Conservation (phyloP, 106 monocot species). For the Cymbidium sinense region DNA sequence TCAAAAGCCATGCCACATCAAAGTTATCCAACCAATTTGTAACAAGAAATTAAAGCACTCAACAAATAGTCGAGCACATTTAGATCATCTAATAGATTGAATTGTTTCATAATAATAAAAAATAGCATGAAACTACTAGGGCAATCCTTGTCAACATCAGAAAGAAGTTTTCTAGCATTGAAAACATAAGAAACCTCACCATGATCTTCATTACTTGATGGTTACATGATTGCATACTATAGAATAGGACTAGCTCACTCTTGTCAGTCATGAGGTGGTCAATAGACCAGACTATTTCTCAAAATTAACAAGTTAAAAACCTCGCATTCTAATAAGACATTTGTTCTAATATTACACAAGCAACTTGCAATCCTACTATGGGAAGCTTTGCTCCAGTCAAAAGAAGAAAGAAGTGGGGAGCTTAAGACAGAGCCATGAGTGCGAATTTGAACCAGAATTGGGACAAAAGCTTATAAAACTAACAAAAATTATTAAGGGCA, state of each 20-base stretch:
- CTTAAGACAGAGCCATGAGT: too few species aligned
- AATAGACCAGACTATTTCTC: background rate
- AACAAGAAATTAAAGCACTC: background rate
- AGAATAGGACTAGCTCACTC: background rate
- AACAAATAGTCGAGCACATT: background rate
- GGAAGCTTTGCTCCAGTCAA: too few species aligned
- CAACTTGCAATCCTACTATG: too few species aligned
- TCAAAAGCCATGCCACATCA: background rate
- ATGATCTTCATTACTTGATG: background rate
- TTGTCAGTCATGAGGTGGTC: background rate
- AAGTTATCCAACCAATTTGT: background rate
- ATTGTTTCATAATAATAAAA: background rate
- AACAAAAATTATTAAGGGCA: too few species aligned
- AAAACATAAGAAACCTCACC: background rate
- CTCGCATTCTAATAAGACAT: too few species aligned
- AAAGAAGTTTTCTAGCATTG: background rate
- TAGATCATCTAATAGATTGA: background rate
- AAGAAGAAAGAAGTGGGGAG: too few species aligned
- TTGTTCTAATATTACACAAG: too few species aligned
- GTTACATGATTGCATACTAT: background rate
- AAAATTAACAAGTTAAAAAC: background rate
- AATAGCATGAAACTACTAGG: background rate
- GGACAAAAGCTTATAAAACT: too few species aligned
- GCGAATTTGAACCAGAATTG: too few species aligned
- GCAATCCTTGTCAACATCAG: background rate